Percentiles rank a stretch among this genome's conserved stretches.
Conservation (phyloP, 208 protist species). For the Paratrypanosoma confusum region DNA sequence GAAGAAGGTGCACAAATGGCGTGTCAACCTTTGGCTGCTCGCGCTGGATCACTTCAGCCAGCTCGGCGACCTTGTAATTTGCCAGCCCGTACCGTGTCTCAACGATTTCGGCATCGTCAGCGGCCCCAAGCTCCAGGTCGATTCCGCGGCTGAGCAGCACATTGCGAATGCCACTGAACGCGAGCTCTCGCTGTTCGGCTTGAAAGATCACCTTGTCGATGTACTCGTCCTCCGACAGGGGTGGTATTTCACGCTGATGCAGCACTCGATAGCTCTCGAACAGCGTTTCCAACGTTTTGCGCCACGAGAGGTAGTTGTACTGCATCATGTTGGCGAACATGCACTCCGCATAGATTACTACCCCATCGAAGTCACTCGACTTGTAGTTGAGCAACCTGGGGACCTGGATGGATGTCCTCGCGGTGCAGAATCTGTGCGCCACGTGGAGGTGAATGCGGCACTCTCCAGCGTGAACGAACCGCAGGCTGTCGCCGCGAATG, state of each 20-base stretch:
- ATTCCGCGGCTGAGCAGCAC: slow-evolving; percentile 61
- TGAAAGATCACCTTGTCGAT: slow-evolving; percentile 80
- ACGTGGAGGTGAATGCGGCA: slow-evolving; percentile 80
- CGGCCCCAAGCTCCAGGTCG: slow-evolving; percentile 65
- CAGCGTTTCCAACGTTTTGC: slow-evolving; percentile 68
- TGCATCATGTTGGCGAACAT: slow-evolving; percentile 81
- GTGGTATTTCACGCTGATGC: slow-evolving; percentile 55
- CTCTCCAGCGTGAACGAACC: slow-evolving; percentile 65
- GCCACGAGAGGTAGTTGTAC: slow-evolving; percentile 78
- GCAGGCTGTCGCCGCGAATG: slow-evolving; percentile 55
- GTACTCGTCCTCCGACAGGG: slow-evolving; percentile 75
- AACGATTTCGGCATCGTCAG: slow-evolving; percentile 82
- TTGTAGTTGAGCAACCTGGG: slow-evolving; percentile 32
- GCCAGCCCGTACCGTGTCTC: slow-evolving; percentile 82
- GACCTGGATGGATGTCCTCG: slow-evolving; percentile 26
- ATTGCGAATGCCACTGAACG: slow-evolving; percentile 80
- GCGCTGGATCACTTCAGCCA: slow-evolving; percentile 59
- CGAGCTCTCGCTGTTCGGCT: slow-evolving; percentile 53
- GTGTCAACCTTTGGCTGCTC: slow-evolving; percentile 38
- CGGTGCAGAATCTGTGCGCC: slow-evolving; percentile 33
- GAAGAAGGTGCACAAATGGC: slow-evolving; percentile 38
- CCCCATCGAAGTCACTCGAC: slow-evolving; percentile 65
- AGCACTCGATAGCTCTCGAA: slow-evolving; percentile 79
- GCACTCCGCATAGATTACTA: slow-evolving; percentile 64
- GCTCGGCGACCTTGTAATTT: slow-evolving; percentile 83